These are phyloP conservation scores for Fusarium kyushuense DNA, from an alignment of 2,329 filamentous ascomycete genomes.

Conservation along the genomic window DNA sequence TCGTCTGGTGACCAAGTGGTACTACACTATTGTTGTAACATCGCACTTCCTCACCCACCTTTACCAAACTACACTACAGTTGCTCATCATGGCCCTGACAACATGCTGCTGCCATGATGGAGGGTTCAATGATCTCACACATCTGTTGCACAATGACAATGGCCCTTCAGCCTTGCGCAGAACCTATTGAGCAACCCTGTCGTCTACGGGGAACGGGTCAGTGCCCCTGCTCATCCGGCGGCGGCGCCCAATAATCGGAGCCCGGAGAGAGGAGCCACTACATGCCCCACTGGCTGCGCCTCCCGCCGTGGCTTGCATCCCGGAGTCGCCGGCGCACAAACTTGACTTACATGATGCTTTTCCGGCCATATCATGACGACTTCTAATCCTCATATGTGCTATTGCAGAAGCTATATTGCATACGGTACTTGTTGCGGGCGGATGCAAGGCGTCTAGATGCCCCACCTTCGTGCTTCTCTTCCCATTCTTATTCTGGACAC, in stretches of 20 bases:
- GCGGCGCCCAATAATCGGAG: slow-evolving; percentile 37
- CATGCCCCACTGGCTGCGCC: slow-evolving; percentile 48
- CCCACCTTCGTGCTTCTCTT: slow-evolving; percentile 27
- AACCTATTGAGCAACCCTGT: slow-evolving; percentile 23
- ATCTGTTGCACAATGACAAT: slow-evolving; percentile 18
- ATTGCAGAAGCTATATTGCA: slow-evolving; percentile 37
- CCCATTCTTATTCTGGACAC: slow-evolving; percentile 18
- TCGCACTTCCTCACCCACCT: slow-evolving; percentile 14
- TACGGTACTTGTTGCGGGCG: slow-evolving; percentile 3
- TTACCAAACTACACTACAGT: slow-evolving; percentile 2
- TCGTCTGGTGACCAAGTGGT: slow-evolving; percentile 10
- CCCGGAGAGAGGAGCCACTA: slow-evolving; percentile 41
- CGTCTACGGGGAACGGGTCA: slow-evolving; percentile 30
- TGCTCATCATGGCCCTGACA: slow-evolving; percentile 8
- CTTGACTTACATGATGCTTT: slow-evolving; percentile 31
- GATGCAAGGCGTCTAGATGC: slow-evolving; percentile 28
- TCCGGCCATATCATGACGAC: slow-evolving; percentile 41
- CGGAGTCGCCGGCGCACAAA: slow-evolving; percentile 49
- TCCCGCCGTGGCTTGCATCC: slow-evolving; percentile 49
- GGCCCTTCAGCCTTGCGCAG: slow-evolving; percentile 37
- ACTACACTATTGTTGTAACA: slow-evolving; percentile 12
- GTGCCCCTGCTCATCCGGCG: slow-evolving; percentile 25
- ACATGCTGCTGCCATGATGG: slow-evolving; percentile 28
- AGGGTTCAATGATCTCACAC: slow-evolving; percentile 44
- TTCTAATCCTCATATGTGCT: slow-evolving; percentile 41